Conservation (phyloP, 441 rosid genomes). For the Gossypium aridum region DNA sequence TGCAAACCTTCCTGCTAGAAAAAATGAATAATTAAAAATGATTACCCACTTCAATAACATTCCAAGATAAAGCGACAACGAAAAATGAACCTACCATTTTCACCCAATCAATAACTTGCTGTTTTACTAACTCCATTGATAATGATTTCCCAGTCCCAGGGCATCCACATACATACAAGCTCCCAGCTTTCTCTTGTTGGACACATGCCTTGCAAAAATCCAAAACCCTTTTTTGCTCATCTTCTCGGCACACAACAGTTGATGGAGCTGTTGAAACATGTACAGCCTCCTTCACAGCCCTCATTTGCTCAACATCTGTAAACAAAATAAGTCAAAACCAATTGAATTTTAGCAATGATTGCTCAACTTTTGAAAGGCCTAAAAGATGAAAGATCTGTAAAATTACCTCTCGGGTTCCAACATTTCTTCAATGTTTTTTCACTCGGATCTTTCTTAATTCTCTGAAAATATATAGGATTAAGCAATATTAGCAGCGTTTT, state of each 20-base stretch:
- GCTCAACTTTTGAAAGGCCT: not conserved
- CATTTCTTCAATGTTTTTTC: conserved; percentile 19
- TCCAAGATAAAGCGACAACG: not conserved
- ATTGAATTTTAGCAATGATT: not conserved
- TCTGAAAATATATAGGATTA: conserved; percentile 23
- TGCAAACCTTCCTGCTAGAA: conserved; percentile 39
- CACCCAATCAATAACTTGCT: conserved; percentile 50
- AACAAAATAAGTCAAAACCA: not conserved
- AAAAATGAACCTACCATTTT: conserved; percentile 36
- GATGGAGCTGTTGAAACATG: conserved; percentile 66
- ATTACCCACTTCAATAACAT: not conserved
- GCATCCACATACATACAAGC: conserved; percentile 74
- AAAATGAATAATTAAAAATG: not conserved
- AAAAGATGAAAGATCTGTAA: not conserved
- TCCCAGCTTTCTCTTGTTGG: conserved; percentile 53
- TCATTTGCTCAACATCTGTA: conserved; percentile 52
- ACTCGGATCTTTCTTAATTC: conserved; percentile 22
- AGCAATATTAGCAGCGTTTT: not conserved
- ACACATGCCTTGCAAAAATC: conserved; percentile 59
- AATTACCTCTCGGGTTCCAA: conserved; percentile 67
- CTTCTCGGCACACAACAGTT: conserved; percentile 50
- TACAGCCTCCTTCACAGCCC: conserved; percentile 51
- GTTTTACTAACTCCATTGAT: conserved; percentile 66
- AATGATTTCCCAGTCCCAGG: conserved; percentile 87
- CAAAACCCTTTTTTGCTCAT: conserved; percentile 51